These are phyloP conservation scores for Fusarium neocosmosporiellum DNA, from an alignment of 2,329 filamentous ascomycete species.

Conservation along the genomic window DNA sequence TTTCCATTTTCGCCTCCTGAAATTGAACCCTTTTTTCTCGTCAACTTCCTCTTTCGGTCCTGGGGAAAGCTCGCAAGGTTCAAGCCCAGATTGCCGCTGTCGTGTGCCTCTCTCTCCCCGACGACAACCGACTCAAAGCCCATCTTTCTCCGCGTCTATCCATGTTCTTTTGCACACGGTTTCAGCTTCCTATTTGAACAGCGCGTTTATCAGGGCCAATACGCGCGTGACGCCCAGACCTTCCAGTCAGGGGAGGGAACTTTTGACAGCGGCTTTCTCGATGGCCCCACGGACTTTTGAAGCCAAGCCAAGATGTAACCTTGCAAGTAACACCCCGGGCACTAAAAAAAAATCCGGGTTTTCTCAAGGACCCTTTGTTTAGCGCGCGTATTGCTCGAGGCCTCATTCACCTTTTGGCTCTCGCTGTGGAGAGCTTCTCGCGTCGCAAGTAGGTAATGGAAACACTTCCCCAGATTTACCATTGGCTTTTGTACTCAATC, in stretches of 20 bases:
- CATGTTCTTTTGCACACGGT: background rate
- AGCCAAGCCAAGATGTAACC: constrained; percentile 11
- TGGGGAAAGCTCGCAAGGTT: constrained; percentile 9
- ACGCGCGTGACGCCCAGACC: constrained; percentile 11
- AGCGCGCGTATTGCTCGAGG: constrained; percentile 16
- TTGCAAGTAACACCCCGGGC: constrained; percentile 1
- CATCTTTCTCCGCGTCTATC: background rate
- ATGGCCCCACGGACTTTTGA: constrained; percentile 33
- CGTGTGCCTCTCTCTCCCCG: background rate
- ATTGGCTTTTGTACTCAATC: constrained; percentile 5
- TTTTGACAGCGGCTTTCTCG: constrained; percentile 20
- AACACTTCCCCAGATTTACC: constrained; percentile 29
- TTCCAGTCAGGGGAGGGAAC: constrained; percentile 14
- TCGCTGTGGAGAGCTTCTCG: background rate
- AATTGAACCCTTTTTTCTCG: background rate
- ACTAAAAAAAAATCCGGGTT: constrained; percentile 1
- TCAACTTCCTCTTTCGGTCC: constrained; percentile 21
- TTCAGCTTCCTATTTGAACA: background rate
- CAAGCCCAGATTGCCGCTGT: background rate
- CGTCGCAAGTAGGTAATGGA: constrained; percentile 22
- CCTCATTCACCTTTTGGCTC: background rate
- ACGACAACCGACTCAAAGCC: background rate
- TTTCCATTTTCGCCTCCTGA: background rate
- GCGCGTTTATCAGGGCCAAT: constrained; percentile 20
- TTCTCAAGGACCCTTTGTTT: constrained; percentile 34